A percentile compares a stretch with the other conserved stretches of the same genome.
Conservation (phyloP, 352 stramenopile species). For the Chrysophaeum taylorii region DNA sequence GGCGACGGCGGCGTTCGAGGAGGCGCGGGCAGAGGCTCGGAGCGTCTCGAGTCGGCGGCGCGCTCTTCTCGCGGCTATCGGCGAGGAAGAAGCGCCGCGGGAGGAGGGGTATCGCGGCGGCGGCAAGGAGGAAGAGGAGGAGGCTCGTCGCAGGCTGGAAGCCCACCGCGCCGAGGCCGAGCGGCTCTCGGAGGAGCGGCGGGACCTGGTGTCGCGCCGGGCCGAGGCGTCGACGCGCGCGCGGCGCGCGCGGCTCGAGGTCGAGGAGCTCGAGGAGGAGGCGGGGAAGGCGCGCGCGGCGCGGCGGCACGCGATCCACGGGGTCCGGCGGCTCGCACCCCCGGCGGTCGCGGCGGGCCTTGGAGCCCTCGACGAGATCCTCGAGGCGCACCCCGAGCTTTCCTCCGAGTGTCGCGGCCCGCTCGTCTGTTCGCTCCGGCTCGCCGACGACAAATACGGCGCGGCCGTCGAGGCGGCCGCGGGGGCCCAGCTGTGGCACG, state of each 20-base stretch:
- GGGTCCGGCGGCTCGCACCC: slow-evolving; percentile 35
- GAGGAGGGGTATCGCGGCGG: too few species aligned
- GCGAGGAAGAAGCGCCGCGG: too few species aligned
- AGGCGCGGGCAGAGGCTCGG: too few species aligned
- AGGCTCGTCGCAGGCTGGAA: background rate
- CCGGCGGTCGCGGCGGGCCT: slow-evolving; percentile 48
- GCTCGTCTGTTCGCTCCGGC: slow-evolving; percentile 85
- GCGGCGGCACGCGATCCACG: slow-evolving; percentile 14
- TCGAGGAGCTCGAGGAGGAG: slow-evolving; percentile 35
- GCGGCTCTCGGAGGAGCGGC: slow-evolving; percentile 21
- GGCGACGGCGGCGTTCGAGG: too few species aligned
- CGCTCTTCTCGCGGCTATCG: too few species aligned
- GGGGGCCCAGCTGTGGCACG: slow-evolving; percentile 89
- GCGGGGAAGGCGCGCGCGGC: background rate
- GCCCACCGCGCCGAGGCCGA: background rate
- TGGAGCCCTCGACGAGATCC: slow-evolving; percentile 62
- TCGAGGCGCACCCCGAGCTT: slow-evolving; percentile 44
- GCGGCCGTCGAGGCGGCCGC: slow-evolving; percentile 88
- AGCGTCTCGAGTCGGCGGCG: too few species aligned
- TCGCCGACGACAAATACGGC: slow-evolving; percentile 68
- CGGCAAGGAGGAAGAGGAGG: background rate
- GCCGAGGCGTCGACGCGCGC: slow-evolving; percentile 42
- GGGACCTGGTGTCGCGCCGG: slow-evolving; percentile 42
- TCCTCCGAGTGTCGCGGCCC: slow-evolving; percentile 73
- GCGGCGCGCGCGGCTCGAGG: slow-evolving; percentile 44